Evolutionary conservation across 805 yeast genomes (phyloP), one percentile per base, ranked within the genome.

Genomic region (Teunomyces cretensis): DNA sequence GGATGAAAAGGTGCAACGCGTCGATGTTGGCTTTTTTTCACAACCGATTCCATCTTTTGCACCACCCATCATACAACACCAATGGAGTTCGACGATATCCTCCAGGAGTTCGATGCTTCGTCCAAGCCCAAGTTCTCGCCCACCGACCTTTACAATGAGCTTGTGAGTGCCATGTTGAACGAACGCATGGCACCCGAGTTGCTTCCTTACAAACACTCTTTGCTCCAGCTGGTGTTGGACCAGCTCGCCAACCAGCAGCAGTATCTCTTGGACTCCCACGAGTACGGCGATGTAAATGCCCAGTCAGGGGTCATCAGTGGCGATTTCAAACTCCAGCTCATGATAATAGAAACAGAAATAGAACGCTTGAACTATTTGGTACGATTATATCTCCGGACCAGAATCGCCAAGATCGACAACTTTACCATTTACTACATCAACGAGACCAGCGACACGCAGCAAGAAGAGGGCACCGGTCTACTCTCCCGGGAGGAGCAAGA

Each of bases 121-220:
- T 48, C 31, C 16, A 48, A 31, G 55, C 28, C 28, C 11, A 22
- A 13, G 15, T 7, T 17, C 13, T 19, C 38, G 27, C 22, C 28
- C 50, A 12, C 28, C 3, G 27, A 22, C 6, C 43, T 59, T 44
- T 37, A 52, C 41, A 57, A 65, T 30, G 62, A 62, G 27, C 67
- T 91, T 36, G 72, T 79, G 16, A 75, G 72, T 24, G 80, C 82
- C 2, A 92, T 96, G 97, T 67, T 86, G 26, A 79, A 85, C 42
- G 99, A 94, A 61, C 75, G 96, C 44, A 81, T 81, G 75, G 73
- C 94, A 1, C 98, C 97, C 0, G 96, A 88, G 47, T 65, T 94
- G n/a, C 67, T 92, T 37, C 87, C 84, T 1, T 92, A 86, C 59
- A 83, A 88, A 47, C 75, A 74, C 12, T 72, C 65, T 2, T 68